A percentile compares a stretch with the other conserved stretches of the same genome.
Conservation (phyloP, 352 stramenopile genomes). For the Pythium aphanidermatum region DNA sequence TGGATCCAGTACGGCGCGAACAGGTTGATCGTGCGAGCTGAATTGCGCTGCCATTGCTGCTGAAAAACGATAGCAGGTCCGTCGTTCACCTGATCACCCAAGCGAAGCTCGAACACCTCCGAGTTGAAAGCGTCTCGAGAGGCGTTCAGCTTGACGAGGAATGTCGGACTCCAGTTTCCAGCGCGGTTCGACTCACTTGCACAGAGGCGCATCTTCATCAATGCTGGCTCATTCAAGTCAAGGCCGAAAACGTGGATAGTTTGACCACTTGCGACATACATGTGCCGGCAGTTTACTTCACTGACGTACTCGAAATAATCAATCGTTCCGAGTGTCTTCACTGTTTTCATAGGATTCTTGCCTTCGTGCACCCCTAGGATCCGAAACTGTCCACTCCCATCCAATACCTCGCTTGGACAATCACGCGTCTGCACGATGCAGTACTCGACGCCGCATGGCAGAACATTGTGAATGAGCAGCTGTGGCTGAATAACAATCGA, state of each 20-base stretch:
- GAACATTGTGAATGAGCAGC: conserved; percentile 72
- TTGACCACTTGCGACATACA: conserved; percentile 76
- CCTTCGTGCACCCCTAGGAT: conserved; percentile 19
- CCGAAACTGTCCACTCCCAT: conserved; percentile 50
- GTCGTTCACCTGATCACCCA: conserved; percentile 25
- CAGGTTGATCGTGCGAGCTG: conserved; percentile 53
- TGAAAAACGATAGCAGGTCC: conserved; percentile 62
- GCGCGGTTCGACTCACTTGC: conserved; percentile 41
- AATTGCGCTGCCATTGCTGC: conserved; percentile 56
- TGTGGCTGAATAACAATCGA: conserved; percentile 79
- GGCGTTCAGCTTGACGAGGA: conserved; percentile 50
- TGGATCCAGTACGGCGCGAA: conserved; percentile 83
- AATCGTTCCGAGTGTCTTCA: conserved; percentile 39
- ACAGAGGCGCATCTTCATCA: conserved; percentile 77
- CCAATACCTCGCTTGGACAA: conserved; percentile 55
- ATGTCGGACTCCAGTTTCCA: conserved; percentile 50
- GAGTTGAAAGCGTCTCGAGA: conserved; percentile 41
- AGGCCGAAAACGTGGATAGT: conserved; percentile 78
- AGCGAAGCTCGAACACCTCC: conserved; percentile 52
- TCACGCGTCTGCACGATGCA: conserved; percentile 71
- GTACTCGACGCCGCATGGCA: conserved; percentile 81
- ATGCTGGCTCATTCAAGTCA: conserved; percentile 49
- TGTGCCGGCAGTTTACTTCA: conserved; percentile 69
- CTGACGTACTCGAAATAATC: conserved; percentile 75
- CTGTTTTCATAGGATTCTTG: conserved; percentile 30